Evolutionary conservation across 73 alveolate species (phyloP).

Genomic region (Effrenium voratum): DNA sequence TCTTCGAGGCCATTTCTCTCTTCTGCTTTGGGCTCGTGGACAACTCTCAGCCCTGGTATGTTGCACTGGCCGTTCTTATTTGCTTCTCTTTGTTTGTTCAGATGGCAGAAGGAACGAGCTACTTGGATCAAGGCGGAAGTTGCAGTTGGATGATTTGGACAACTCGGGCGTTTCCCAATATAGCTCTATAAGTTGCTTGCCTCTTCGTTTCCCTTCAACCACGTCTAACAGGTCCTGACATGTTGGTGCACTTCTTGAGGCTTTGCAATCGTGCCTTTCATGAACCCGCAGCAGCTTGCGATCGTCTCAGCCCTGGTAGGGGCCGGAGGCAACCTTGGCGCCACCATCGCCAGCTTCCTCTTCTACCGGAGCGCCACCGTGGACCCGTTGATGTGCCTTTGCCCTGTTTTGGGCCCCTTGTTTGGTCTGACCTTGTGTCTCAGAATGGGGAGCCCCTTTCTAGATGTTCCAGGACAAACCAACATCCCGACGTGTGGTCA

Average conservation of each 20-base stretch:
- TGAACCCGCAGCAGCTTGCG: conserved; percentile 34
- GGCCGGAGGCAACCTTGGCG: conserved; percentile 47
- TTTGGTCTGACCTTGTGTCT: too few relatives aligned
- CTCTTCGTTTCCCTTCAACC: too few relatives aligned
- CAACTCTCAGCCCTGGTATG: conserved; percentile 1
- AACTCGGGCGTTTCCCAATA: too few relatives aligned
- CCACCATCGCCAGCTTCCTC: not conserved
- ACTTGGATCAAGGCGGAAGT: too few relatives aligned
- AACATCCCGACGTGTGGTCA: too few relatives aligned
- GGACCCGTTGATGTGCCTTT: not conserved
- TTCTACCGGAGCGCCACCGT: conserved; percentile 25
- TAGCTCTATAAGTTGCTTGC: too few relatives aligned
- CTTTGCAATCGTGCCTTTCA: conserved; percentile 44
- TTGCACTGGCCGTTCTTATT: not conserved
- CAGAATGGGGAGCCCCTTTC: too few relatives aligned
- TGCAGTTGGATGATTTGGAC: too few relatives aligned
- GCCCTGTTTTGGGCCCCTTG: not conserved
- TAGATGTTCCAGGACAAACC: too few relatives aligned
- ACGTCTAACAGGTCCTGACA: too few relatives aligned
- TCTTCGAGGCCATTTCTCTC: too few relatives aligned
- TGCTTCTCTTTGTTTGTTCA: conserved; percentile 15
- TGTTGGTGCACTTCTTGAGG: too few relatives aligned
- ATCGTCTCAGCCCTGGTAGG: conserved; percentile 32
- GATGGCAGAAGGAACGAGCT: conserved; percentile 37
- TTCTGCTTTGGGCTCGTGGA: not conserved